Conservation (phyloP, 2,329 filamentous ascomycete genomes). For the Sclerotinia trifoliorum region DNA sequence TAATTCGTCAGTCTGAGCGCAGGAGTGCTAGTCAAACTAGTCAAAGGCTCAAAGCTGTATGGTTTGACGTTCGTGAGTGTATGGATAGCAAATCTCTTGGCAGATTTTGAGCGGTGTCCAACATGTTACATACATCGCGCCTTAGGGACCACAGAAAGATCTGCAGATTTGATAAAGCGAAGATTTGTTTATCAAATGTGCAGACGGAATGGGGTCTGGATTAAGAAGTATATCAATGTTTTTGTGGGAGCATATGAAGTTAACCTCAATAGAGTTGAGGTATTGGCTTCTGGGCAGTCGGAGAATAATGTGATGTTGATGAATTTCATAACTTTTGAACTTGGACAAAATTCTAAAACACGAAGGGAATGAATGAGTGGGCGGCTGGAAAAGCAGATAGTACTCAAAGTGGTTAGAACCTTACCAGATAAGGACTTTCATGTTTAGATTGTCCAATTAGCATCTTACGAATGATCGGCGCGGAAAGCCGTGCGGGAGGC, state of each 20-base stretch:
- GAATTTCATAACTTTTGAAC: neutral
- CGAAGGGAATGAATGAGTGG: neutral
- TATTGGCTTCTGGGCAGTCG: neutral
- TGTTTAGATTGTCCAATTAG: neutral
- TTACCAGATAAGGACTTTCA: neutral
- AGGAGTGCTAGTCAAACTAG: neutral
- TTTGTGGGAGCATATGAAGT: no score
- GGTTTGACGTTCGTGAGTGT: neutral
- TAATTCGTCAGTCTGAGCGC: neutral
- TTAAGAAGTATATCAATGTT: no score
- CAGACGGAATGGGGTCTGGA: no score
- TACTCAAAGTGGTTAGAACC: neutral
- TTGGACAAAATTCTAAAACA: neutral
- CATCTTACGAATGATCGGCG: neutral
- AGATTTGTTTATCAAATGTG: no score
- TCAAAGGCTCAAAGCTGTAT: neutral
- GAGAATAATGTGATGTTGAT: neutral
- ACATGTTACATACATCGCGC: no score
- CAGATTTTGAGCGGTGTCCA: no score
- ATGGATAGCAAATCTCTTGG: no score
- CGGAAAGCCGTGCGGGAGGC: constrained; percentile 2
- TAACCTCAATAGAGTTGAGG: no score
- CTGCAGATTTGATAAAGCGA: no score
- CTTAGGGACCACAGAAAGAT: no score
- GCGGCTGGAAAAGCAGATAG: neutral